phyloP scores from a whole-genome alignment of 768 basidiomycete species.

The Hypsizygus marmoreus region DNA sequence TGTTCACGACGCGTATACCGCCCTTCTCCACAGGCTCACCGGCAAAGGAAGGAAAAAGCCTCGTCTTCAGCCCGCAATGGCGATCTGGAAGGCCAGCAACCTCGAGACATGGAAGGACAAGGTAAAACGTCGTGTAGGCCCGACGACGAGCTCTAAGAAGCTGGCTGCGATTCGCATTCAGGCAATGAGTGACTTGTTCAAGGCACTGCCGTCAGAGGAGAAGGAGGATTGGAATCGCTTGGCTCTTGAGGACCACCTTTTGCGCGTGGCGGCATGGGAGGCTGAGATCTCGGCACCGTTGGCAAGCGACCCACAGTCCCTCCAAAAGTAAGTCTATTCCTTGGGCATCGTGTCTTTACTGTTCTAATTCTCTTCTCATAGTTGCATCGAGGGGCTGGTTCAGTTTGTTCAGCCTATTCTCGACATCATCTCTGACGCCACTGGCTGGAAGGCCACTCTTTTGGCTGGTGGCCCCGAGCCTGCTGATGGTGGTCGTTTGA shows the following conservation, averaged over 20 bases:
- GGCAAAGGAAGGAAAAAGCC: background rate
- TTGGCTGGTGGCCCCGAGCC: constrained; percentile 14
- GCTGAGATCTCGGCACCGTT: background rate
- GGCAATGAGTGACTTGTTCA: background rate
- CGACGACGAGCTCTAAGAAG: background rate
- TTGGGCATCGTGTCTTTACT: background rate
- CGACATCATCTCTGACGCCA: constrained; percentile 8
- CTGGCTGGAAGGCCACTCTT: constrained; percentile 16
- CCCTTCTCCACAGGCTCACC: constrained; percentile 1
- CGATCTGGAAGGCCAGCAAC: constrained; percentile 1
- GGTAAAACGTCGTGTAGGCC: background rate
- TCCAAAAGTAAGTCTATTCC: background rate
- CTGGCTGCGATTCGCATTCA: background rate
- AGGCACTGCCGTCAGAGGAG: background rate
- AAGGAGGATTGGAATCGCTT: background rate
- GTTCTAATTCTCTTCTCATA: too few species aligned
- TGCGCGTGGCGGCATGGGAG: background rate
- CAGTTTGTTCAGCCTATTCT: constrained; percentile 12
- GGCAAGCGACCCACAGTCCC: background rate
- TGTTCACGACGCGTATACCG: background rate
- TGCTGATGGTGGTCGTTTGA: constrained; percentile 1
- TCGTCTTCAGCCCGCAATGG: background rate
- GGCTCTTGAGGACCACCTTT: background rate
- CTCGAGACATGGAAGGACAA: background rate
- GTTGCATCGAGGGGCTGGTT: constrained; percentile 2